phyloP scores from a whole-genome alignment of 1,284 basidiomycete species.

The Agroathelia rolfsii region DNA sequence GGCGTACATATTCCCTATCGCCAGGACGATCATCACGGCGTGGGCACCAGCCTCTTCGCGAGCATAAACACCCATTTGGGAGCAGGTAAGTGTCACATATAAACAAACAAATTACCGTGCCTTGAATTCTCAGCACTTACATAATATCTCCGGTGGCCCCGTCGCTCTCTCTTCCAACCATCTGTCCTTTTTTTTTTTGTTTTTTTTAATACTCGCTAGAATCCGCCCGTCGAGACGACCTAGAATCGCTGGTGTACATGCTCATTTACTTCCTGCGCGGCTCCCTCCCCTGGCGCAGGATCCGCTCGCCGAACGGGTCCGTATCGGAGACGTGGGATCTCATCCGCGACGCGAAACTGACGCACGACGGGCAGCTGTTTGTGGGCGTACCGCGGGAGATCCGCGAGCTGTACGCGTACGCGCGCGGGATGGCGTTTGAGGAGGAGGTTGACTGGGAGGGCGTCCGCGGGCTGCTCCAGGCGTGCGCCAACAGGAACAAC shows the following conservation, averaged over 20 bases:
- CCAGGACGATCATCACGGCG: constrained; percentile 82
- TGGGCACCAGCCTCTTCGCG: constrained; percentile 91
- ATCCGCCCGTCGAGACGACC: constrained; percentile 83
- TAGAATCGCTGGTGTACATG: constrained; percentile 89
- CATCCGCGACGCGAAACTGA: constrained; percentile 59
- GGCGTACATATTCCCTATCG: constrained; percentile 86
- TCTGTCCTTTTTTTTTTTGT: neutral
- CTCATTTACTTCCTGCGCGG: constrained; percentile 90
- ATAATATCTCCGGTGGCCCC: constrained; percentile 1
- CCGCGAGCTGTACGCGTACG: too few relatives aligned
- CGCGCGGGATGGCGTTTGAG: constrained; percentile 79
- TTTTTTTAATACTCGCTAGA: constrained; percentile 33
- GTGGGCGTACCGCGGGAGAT: constrained; percentile 16
- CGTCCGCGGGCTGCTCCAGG: constrained; percentile 81
- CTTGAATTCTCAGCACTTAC: constrained; percentile 1
- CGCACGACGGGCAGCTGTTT: constrained; percentile 15
- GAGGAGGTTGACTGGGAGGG: constrained; percentile 84
- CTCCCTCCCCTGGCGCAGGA: constrained; percentile 83
- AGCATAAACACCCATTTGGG: constrained; percentile 93
- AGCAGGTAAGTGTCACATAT: constrained; percentile 43
- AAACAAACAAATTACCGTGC: neutral
- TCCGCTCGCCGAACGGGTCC: constrained; percentile 64
- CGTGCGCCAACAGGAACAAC: too few relatives aligned
- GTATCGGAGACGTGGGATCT: constrained; percentile 76
- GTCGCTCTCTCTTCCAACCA: neutral